Conservation (phyloP, 768 basidiomycete genomes). For the Amanita fuliginea region DNA sequence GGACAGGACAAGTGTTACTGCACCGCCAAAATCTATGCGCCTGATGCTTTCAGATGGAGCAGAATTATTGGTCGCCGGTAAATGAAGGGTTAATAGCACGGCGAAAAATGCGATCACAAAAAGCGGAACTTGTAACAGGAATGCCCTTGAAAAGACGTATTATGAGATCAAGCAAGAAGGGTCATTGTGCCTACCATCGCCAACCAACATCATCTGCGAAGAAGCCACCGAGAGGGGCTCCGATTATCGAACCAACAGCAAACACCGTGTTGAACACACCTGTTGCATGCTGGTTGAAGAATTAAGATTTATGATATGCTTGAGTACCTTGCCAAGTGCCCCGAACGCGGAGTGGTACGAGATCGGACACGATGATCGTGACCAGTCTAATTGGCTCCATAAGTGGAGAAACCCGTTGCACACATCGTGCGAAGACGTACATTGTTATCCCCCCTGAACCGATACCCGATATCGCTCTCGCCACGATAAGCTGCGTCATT, state of each 20-base stretch:
- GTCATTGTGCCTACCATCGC: constrained; percentile 35
- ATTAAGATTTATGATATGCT: neutral
- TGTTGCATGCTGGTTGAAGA: constrained; percentile 9
- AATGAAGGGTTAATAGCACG: constrained; percentile 40
- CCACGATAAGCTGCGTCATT: constrained; percentile 41
- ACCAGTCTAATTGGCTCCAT: constrained; percentile 28
- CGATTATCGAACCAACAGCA: constrained; percentile 43
- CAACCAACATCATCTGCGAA: constrained; percentile 56
- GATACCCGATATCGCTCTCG: constrained; percentile 45
- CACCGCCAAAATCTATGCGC: constrained; percentile 54
- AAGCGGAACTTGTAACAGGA: constrained; percentile 50
- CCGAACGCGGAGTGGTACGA: constrained; percentile 48
- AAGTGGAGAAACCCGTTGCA: neutral
- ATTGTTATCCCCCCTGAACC: constrained; percentile 57
- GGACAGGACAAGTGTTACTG: constrained; percentile 38
- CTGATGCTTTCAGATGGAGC: constrained; percentile 40
- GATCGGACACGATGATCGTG: constrained; percentile 56
- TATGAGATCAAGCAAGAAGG: neutral
- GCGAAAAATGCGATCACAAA: constrained; percentile 42
- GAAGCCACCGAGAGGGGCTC: constrained; percentile 55
- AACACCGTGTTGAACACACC: constrained; percentile 52
- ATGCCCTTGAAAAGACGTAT: constrained; percentile 27
- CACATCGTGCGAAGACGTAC: constrained; percentile 21
- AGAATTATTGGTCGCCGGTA: constrained; percentile 31
- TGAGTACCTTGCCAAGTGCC: constrained; percentile 61